These are phyloP conservation scores for Paraglomus brasilianum DNA, from an alignment of 192 early-diverging fungal species.

Conservation along the genomic window DNA sequence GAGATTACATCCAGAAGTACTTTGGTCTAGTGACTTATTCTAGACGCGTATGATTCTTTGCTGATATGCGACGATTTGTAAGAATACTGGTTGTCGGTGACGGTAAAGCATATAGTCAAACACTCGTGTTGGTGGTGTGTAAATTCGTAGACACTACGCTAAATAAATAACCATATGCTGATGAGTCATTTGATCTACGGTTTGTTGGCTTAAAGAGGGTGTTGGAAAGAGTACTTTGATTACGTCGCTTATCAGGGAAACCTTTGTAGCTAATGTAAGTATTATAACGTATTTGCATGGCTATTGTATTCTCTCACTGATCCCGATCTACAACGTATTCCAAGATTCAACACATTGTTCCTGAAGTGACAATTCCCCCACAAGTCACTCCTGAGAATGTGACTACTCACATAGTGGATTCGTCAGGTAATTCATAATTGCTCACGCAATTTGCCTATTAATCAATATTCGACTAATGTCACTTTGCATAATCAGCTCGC, in stretches of 20 bases:
- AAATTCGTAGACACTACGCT: neutral
- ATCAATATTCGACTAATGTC: conserved; percentile 19
- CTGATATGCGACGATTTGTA: conserved; percentile 30
- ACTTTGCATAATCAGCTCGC: conserved; percentile 53
- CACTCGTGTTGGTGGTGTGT: neutral
- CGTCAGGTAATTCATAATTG: conserved; percentile 64
- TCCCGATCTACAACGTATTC: neutral
- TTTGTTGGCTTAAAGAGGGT: conserved; percentile 52
- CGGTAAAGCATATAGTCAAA: neutral
- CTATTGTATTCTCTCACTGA: conserved; percentile 3
- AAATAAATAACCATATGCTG: no score
- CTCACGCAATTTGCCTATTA: conserved; percentile 7
- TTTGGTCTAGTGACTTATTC: no score
- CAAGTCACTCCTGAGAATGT: conserved; percentile 96
- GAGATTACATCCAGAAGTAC: no score
- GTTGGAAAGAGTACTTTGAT: conserved; percentile 98
- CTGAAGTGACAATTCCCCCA: conserved; percentile 99
- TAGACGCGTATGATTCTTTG: no score
- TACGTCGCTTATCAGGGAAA: conserved; percentile 95
- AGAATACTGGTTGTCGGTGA: conserved; percentile 30
- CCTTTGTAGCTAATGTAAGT: conserved; percentile 87
- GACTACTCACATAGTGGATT: conserved; percentile 97
- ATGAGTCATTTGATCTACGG: conserved; percentile 7
- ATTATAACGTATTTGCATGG: neutral
- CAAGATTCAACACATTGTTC: conserved; percentile 94